phyloP scores from a whole-genome alignment of 768 basidiomycete genomes.

The Pulveroboletus ravenelii region DNA sequence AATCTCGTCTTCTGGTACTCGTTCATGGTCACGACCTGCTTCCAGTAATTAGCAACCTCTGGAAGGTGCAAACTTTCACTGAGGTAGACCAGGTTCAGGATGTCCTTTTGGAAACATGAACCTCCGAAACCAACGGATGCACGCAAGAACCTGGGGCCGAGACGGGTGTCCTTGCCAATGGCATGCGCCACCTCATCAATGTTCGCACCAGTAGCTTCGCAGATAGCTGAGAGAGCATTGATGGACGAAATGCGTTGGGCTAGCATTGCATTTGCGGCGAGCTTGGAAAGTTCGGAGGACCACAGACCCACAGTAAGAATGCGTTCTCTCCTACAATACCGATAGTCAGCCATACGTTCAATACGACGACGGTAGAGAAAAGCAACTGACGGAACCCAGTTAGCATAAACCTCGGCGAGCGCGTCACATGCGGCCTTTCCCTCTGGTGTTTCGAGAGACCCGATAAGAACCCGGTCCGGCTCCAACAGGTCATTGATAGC shows the following conservation, averaged over 20 bases:
- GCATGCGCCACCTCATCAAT: slow-evolving; percentile 96
- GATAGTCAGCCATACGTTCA: neutral
- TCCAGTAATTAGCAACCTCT: slow-evolving; percentile 97
- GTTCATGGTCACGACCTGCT: slow-evolving; percentile 95
- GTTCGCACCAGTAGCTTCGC: slow-evolving; percentile 97
- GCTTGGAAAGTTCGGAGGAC: slow-evolving; percentile 97
- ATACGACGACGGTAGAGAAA: neutral
- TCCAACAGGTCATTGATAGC: slow-evolving; percentile 84
- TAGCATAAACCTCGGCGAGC: slow-evolving; percentile 78
- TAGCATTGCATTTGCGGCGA: slow-evolving; percentile 99
- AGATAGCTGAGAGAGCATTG: slow-evolving; percentile 97
- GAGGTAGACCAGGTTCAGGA: slow-evolving; percentile 97
- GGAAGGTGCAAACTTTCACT: slow-evolving; percentile 92
- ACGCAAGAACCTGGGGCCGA: slow-evolving; percentile 94
- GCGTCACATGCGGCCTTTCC: slow-evolving; percentile 77
- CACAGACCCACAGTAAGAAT: slow-evolving; percentile 95
- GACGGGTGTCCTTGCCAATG: slow-evolving; percentile 86
- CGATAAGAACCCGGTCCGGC: slow-evolving; percentile 96
- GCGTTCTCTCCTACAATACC: slow-evolving; percentile 49
- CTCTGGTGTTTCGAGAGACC: slow-evolving; percentile 85
- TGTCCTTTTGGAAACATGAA: slow-evolving; percentile 99
- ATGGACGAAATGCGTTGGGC: slow-evolving; percentile 98
- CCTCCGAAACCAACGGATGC: slow-evolving; percentile 97
- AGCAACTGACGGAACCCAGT: slow-evolving; percentile 88
- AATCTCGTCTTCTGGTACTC: slow-evolving; percentile 97